Percentiles rank a stretch among this genome's conserved stretches.
Evolutionary conservation across 768 basidiomycete genomes (phyloP).

Genomic region (Lentinula sp.): DNA sequence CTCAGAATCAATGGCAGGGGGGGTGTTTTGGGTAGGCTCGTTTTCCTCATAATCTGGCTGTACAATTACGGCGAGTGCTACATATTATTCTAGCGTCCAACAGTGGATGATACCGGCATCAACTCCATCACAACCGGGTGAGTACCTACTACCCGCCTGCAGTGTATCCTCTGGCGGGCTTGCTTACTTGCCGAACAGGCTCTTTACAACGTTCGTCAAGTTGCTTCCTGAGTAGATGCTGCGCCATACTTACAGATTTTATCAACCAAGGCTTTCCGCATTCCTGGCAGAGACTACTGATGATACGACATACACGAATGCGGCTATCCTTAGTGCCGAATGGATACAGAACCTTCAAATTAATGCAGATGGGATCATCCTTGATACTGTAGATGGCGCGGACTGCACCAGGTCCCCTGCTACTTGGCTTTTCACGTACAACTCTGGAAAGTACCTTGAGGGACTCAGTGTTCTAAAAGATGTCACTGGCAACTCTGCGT

Average conservation of each 20-base stretch:
- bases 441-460: constrained; percentile 48
- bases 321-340: constrained; percentile 38
- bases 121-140: constrained; percentile 51
- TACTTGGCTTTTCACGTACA: constrained; percentile 47
- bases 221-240: constrained; percentile 13
- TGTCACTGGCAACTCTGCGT: constrained; percentile 34
- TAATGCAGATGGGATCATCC: constrained; percentile 32
- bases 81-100: constrained; percentile 30
- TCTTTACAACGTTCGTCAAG: constrained; percentile 12
- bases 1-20: constrained; percentile 44
- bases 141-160: constrained; percentile 7
- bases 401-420: constrained; percentile 42
- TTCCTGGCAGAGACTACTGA: constrained; percentile 40
- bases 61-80: neutral
- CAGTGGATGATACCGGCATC: constrained; percentile 31
- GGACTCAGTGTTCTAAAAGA: constrained; percentile 39
- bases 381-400: constrained; percentile 41
- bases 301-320: constrained; percentile 38
- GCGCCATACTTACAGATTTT: neutral
- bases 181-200: constrained; percentile 16
- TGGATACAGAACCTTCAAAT: constrained; percentile 46
- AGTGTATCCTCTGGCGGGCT: neutral
- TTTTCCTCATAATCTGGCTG: neutral
- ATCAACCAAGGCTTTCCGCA: constrained; percentile 34
- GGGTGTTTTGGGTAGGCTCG: constrained; percentile 47